Evolutionary conservation across 2,329 filamentous ascomycete species (phyloP).

Genomic region (Colletotrichum graminicola): DNA sequence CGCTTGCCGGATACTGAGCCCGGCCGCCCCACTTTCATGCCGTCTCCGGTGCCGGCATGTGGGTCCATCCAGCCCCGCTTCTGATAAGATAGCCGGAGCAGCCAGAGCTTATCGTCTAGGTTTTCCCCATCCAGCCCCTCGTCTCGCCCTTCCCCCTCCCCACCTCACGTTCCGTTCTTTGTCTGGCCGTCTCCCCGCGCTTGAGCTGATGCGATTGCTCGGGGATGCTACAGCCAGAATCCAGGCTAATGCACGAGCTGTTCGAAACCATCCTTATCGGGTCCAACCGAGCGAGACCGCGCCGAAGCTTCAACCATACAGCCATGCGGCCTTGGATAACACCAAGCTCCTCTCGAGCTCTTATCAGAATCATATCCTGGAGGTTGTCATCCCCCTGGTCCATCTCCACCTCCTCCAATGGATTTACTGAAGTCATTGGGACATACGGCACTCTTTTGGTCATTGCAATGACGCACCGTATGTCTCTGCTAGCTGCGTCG

Average conservation of each 20-base stretch:
- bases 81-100: constrained; percentile 33
- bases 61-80: not conserved
- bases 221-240: not conserved
- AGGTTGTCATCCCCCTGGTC: not conserved
- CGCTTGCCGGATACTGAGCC: constrained; percentile 22
- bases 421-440: not conserved
- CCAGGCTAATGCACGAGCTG: constrained; percentile 29
- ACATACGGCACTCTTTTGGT: constrained; percentile 17
- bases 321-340: not conserved
- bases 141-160: constrained; percentile 26
- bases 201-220: constrained; percentile 1
- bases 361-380: constrained; percentile 11
- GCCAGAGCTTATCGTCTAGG: constrained; percentile 38
- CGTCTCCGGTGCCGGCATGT: constrained; percentile 31
- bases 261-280: constrained; percentile 26
- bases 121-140: constrained; percentile 33
- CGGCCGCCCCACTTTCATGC: constrained; percentile 1
- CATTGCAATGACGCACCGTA: constrained; percentile 30
- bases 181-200: not conserved
- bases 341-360: constrained; percentile 11
- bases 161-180: not conserved
- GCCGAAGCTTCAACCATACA: not conserved
- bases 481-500: not conserved
- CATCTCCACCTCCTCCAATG: constrained; percentile 25
- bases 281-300: constrained; percentile 6